Evolutionary conservation across 139 green algal species (phyloP).

Genomic region (Coelastrella sp.): DNA sequence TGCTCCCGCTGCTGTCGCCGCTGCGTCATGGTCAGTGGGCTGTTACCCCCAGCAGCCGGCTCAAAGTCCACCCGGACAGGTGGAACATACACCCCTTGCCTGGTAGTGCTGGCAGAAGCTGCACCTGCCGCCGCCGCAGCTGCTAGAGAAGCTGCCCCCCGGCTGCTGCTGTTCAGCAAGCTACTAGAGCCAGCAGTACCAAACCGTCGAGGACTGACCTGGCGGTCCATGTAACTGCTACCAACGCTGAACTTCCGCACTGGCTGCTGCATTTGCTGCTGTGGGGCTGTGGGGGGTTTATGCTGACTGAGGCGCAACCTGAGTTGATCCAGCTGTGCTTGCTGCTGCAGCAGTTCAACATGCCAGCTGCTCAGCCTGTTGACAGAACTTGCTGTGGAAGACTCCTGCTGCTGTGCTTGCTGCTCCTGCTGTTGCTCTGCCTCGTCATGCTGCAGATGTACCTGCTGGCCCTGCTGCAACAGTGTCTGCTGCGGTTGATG

Average conservation of each 20-base stretch:
- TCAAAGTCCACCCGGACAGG: neutral
- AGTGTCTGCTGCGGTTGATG: neutral
- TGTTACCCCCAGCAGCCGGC: slow-evolving; percentile 24
- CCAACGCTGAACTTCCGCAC: neutral
- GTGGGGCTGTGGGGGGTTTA: neutral
- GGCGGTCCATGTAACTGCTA: neutral
- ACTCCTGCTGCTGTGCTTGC: slow-evolving; percentile 2
- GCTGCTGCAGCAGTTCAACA: slow-evolving; percentile 45
- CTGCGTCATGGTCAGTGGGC: slow-evolving; percentile 28
- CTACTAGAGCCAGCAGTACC: neutral
- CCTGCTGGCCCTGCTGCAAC: neutral
- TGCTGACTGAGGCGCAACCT: slow-evolving; percentile 32
- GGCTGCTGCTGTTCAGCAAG: neutral
- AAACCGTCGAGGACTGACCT: neutral
- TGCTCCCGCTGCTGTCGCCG: slow-evolving; percentile 28
- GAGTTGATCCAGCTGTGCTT: slow-evolving; percentile 16
- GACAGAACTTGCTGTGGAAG: neutral
- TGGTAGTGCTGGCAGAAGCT: neutral
- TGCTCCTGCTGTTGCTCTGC: neutral
- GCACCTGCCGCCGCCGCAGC: neutral
- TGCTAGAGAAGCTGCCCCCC: neutral
- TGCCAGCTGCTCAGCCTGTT: slow-evolving; percentile 27
- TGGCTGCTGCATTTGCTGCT: slow-evolving; percentile 20
- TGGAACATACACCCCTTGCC: neutral
- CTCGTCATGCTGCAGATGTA: neutral